Conservation (phyloP, 306 rosid species). For the Trifolium pratense region DNA sequence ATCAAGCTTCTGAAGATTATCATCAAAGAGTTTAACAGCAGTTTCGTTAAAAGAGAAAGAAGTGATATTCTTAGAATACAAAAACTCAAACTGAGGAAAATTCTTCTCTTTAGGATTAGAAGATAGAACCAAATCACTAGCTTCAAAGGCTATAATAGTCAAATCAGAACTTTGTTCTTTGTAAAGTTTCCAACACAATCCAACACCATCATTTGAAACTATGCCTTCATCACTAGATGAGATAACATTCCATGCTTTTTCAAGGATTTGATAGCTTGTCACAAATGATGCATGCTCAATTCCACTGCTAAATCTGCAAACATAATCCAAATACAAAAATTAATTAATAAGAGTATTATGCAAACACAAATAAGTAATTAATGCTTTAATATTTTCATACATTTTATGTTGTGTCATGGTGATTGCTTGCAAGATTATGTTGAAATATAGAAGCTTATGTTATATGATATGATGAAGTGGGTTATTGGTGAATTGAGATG, state of each 20-base stretch:
- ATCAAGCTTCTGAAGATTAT: not conserved
- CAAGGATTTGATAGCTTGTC: slow-evolving; percentile 42
- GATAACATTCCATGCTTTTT: slow-evolving; percentile 45
- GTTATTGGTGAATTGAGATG: not conserved
- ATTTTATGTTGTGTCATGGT: slow-evolving; percentile 3
- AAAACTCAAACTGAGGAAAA: slow-evolving; percentile 44
- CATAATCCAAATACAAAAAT: not conserved
- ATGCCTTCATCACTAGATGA: not conserved
- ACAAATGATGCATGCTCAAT: slow-evolving; percentile 44
- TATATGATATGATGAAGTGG: not conserved
- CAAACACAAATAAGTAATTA: not conserved
- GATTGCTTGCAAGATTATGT: not conserved
- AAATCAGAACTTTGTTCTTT: not conserved
- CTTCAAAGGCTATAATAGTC: slow-evolving; percentile 52
- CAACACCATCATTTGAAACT: not conserved
- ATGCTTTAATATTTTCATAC: not conserved
- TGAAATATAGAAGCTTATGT: slow-evolving; percentile 2
- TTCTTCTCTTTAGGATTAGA: slow-evolving; percentile 11
- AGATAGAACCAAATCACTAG: slow-evolving; percentile 41
- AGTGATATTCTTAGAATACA: slow-evolving; percentile 29
- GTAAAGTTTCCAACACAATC: slow-evolving; percentile 14
- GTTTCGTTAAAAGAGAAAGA: slow-evolving; percentile 41
- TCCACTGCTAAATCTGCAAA: slow-evolving; percentile 65
- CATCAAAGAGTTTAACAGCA: slow-evolving; percentile 38
- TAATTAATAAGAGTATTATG: not conserved